Conservation (phyloP, 2,329 filamentous ascomycete genomes). For the Clonostachys rhizophaga region DNA sequence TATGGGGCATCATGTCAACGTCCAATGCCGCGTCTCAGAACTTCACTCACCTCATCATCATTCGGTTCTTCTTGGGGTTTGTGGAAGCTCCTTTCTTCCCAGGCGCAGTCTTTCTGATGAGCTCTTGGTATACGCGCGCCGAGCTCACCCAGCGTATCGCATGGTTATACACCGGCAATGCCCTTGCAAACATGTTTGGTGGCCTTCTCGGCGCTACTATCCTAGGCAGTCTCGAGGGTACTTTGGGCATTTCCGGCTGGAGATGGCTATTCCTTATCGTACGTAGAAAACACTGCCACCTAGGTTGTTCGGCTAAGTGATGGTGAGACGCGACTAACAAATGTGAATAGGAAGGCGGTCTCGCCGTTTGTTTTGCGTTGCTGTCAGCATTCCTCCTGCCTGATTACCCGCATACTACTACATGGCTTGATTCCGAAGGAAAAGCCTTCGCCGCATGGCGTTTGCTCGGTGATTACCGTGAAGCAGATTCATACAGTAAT, state of each 20-base stretch:
- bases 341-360: conserved; percentile 23
- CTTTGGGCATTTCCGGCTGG: conserved; percentile 54
- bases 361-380: conserved; percentile 30
- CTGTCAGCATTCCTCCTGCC: conserved; percentile 33
- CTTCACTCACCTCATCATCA: conserved; percentile 35
- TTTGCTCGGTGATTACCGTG: conserved; percentile 41
- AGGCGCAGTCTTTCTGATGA: conserved; percentile 39
- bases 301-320: conserved; percentile 25
- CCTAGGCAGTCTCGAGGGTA: conserved; percentile 34
- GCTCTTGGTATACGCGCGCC: conserved; percentile 35
- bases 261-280: conserved; percentile 62
- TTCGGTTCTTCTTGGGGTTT: conserved; percentile 36
- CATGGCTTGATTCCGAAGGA: conserved; percentile 45
- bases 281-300: conserved; percentile 31
- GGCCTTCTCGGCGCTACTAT: conserved; percentile 45
- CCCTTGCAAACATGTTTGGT: conserved; percentile 45
- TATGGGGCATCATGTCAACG: conserved; percentile 31
- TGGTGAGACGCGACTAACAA: neutral
- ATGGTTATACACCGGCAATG: conserved; percentile 52
- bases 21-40: conserved; percentile 39
- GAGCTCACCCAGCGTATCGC: conserved; percentile 55
- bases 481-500: conserved; percentile 29
- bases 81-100: conserved; percentile 48
- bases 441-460: conserved; percentile 47
- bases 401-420: conserved; percentile 47